phyloP scores from a whole-genome alignment of 192 early-diverging fungal species.

The Coemansia sp. region DNA sequence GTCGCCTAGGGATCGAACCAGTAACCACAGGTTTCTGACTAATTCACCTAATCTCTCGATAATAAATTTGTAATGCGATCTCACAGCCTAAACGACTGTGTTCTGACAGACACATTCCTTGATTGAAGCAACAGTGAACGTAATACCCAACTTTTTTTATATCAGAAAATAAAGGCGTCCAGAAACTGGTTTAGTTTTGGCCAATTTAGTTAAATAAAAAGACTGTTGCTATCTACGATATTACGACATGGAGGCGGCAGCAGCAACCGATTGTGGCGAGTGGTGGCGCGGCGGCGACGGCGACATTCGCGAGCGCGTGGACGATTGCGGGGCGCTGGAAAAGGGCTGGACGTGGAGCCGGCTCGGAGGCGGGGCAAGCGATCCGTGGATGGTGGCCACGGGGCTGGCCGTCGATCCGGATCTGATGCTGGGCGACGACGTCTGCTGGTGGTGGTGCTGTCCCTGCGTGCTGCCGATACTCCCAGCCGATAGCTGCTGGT shows the following conservation, averaged over 20 bases:
- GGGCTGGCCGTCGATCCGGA: slow-evolving; percentile 3
- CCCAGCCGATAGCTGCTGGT: neutral
- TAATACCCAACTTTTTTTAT: too few species aligned
- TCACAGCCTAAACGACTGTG: too few species aligned
- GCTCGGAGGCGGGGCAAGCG: neutral
- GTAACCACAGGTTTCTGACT: neutral
- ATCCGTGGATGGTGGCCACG: neutral
- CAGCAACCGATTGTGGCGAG: neutral
- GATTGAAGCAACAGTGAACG: too few species aligned
- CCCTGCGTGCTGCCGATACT: too few species aligned
- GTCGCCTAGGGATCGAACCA: slow-evolving; percentile 7
- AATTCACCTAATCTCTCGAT: neutral
- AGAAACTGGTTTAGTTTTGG: too few species aligned
- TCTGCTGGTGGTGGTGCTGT: too few species aligned
- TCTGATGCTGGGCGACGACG: slow-evolving; percentile 1
- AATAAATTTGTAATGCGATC: too few species aligned
- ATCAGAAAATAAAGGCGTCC: too few species aligned
- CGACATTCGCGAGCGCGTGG: neutral
- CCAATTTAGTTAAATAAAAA: too few species aligned
- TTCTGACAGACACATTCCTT: too few species aligned
- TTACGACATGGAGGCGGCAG: too few species aligned
- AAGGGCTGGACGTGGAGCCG: neutral
- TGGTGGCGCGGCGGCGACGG: neutral
- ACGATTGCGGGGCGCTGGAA: neutral
- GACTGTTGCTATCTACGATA: too few species aligned